Evolutionary conservation across 2,329 filamentous ascomycete species (phyloP).

Genomic region (Trichophyton schoenleinii): DNA sequence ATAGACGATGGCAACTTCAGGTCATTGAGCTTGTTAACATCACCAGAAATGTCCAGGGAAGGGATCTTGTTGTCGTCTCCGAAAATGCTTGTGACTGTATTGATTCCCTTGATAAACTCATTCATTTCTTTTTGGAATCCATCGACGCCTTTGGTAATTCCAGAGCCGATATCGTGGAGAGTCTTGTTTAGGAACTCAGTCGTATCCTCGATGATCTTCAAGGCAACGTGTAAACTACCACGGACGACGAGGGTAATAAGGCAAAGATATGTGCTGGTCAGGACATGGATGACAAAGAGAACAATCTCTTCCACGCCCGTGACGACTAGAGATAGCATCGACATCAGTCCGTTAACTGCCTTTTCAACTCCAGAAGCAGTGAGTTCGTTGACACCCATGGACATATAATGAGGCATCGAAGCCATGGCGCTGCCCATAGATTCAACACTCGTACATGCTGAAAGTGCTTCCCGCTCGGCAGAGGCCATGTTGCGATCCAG

Average conservation of each 20-base stretch:
- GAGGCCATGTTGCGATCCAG: conserved; percentile 62
- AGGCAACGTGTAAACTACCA: conserved; percentile 60
- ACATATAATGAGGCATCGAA: conserved; percentile 94
- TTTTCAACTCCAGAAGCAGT: conserved; percentile 68
- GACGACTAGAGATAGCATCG: conserved; percentile 64
- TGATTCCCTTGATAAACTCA: conserved; percentile 42
- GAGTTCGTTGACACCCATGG: conserved; percentile 74
- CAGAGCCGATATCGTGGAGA: conserved; percentile 33
- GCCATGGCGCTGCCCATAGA: conserved; percentile 89
- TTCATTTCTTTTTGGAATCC: conserved; percentile 46
- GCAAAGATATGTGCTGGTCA: conserved; percentile 82
- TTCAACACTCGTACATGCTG: conserved; percentile 84
- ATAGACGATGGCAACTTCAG: conserved; percentile 59
- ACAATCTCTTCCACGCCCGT: conserved; percentile 78
- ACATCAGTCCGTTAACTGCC: conserved; percentile 66
- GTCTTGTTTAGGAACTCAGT: conserved; percentile 48
- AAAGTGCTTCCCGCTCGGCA: conserved; percentile 69
- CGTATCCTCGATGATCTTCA: conserved; percentile 49
- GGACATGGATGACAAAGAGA: conserved; percentile 82
- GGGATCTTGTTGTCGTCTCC: conserved; percentile 34
- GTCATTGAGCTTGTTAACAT: conserved; percentile 54
- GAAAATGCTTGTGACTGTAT: conserved; percentile 41
- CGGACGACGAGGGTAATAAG: conserved; percentile 73
- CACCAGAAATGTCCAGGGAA: conserved; percentile 51
- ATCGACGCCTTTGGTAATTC: conserved; percentile 30